Conservation (phyloP, 257 asterid species). For the Solanum paucissectum region DNA sequence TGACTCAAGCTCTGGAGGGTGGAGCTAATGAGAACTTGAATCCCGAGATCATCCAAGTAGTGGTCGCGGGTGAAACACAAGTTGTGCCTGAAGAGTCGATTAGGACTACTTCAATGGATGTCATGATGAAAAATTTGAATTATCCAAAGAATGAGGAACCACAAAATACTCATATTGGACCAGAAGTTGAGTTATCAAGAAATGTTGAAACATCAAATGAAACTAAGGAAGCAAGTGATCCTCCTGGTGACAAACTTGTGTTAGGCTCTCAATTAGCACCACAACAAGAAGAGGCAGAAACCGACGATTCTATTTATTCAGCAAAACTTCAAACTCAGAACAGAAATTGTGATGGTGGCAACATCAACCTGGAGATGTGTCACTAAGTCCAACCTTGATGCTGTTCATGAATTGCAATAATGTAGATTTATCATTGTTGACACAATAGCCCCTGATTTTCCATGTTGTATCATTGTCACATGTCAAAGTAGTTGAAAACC, state of each 20-base stretch:
- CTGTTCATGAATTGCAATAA: neutral
- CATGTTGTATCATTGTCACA: no score
- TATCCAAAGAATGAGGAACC: neutral
- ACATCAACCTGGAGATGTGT: neutral
- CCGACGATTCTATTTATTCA: constrained; percentile 16
- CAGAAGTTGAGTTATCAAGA: neutral
- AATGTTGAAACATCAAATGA: constrained; percentile 2
- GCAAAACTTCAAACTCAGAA: constrained; percentile 5
- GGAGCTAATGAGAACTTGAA: neutral
- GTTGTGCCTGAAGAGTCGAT: neutral
- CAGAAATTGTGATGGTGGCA: constrained; percentile 9
- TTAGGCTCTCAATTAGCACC: constrained; percentile 3
- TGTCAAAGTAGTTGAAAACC: no score
- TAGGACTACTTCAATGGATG: constrained; percentile 20
- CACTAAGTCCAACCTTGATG: neutral
- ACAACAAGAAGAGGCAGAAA: constrained; percentile 1
- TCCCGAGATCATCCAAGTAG: constrained; percentile 14
- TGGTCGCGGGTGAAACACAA: constrained; percentile 12
- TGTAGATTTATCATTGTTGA: no score
- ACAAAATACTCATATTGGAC: constrained; percentile 8
- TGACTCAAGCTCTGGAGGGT: neutral
- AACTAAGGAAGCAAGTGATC: neutral
- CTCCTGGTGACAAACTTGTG: neutral
- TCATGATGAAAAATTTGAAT: constrained; percentile 15
- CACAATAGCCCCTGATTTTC: no score